These are phyloP conservation scores for Thelephora terrestris DNA, from an alignment of 1,284 basidiomycete genomes.

Conservation along the genomic window DNA sequence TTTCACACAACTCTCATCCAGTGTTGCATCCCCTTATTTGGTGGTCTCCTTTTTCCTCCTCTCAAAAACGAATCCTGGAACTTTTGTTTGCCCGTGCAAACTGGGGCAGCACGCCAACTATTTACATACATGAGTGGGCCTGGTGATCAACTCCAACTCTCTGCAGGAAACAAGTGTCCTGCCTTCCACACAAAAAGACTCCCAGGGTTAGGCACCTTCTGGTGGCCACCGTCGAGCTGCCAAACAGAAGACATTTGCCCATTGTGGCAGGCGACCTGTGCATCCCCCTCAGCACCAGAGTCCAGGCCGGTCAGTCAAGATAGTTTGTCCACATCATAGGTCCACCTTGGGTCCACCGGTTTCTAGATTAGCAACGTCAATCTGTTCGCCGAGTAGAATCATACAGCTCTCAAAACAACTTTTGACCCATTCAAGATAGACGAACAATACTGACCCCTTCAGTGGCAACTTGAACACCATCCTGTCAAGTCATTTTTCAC, in stretches of 20 bases:
- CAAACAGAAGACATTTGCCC: too few species aligned
- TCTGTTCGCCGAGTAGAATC: constrained; percentile 24
- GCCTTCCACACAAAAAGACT: constrained; percentile 16
- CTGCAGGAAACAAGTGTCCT: constrained; percentile 12
- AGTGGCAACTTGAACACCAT: constrained; percentile 27
- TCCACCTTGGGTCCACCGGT: constrained; percentile 13
- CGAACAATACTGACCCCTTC: constrained; percentile 5
- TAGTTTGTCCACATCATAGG: constrained; percentile 13
- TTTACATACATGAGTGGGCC: constrained; percentile 12
- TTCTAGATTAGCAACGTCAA: constrained; percentile 16
- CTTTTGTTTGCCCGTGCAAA: constrained; percentile 21
- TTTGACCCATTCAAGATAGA: constrained; percentile 14
- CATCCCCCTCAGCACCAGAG: background rate
- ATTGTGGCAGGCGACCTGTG: background rate
- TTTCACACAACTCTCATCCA: constrained; percentile 1
- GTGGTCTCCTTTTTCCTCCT: constrained; percentile 16
- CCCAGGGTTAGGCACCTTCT: constrained; percentile 15
- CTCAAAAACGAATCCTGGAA: constrained; percentile 14
- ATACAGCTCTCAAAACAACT: constrained; percentile 23
- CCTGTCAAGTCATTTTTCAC: constrained; percentile 24
- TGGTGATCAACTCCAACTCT: constrained; percentile 12
- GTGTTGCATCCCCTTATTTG: constrained; percentile 22
- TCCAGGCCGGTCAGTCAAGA: background rate
- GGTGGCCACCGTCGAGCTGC: constrained; percentile 11
- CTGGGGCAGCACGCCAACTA: constrained; percentile 20